phyloP scores from a whole-genome alignment of 1,284 basidiomycete genomes.

The Caloboletus inedulis region DNA sequence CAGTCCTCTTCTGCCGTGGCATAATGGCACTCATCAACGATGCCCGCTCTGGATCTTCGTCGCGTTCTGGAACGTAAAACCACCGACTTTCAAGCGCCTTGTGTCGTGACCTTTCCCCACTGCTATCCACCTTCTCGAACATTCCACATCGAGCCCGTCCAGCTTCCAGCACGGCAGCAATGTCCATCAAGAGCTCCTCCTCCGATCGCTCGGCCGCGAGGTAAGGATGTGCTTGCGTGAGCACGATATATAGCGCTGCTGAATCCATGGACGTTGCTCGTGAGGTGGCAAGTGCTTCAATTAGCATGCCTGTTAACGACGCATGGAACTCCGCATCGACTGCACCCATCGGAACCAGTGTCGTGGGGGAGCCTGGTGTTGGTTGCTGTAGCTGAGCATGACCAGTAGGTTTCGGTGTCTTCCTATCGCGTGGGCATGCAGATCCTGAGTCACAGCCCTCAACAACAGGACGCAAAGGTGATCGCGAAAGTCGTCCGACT shows the following conservation, averaged over 20 bases:
- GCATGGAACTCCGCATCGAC: slow-evolving; percentile 17
- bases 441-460: slow-evolving; percentile 4
- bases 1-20: slow-evolving; percentile 68
- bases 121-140: slow-evolving; percentile 69
- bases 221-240: slow-evolving; percentile 53
- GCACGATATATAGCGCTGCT: slow-evolving; percentile 49
- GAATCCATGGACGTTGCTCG: slow-evolving; percentile 65
- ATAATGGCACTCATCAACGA: slow-evolving; percentile 63
- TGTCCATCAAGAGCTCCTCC: slow-evolving; percentile 47
- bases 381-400: background rate
- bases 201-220: slow-evolving; percentile 42
- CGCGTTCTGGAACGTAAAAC: slow-evolving; percentile 72
- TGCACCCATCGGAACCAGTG: background rate
- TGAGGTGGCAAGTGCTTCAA: slow-evolving; percentile 69
- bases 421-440: background rate
- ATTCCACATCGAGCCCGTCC: slow-evolving; percentile 54
- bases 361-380: background rate
- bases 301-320: slow-evolving; percentile 59
- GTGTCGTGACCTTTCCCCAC: slow-evolving; percentile 47
- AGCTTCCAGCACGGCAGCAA: slow-evolving; percentile 49
- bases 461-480: background rate
- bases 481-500: slow-evolving; percentile 2
- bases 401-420: background rate
- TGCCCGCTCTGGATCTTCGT: slow-evolving; percentile 67
- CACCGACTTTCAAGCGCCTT: slow-evolving; percentile 61